Evolutionary conservation across 23 red algal genomes (phyloP), one percentile per base, ranked within the genome.

Genomic region (Agarophyton chilense): DNA sequence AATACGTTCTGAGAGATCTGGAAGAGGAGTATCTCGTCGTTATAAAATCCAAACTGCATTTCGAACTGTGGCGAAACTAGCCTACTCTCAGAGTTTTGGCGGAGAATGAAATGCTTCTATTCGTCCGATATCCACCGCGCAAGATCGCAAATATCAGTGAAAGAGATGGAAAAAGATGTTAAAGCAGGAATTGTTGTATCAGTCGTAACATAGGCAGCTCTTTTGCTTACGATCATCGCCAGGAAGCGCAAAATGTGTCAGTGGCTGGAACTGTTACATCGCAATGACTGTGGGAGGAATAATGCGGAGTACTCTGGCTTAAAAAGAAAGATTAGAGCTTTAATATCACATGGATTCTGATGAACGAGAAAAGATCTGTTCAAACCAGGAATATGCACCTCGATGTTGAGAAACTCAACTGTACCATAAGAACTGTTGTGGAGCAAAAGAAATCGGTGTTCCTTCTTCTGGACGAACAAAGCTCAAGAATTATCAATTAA

Each of bases 31-130:
- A 78, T 78, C 74, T 46, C 17, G 74, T 44, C 16, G 1, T 78
- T 78, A 4, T 13, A 17, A 1, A 46, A 78, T 50, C 74, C 74
- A 1, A n/a, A 33, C 26, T 6, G 74, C 2, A 33, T 78, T 10
- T 78, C 45, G 74, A 78, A 78, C 46, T 78, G 6, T 25, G 74
- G 55, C 47, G 74, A 78, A 55, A 54, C 74, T 9, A 33, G n/a
- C 6, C 22, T 78, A 6, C 33, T 57, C 13, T 25, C 49, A 33
- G 46, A 53, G n/a, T 55, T 32, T 29, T 19, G 74, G 0, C 29
- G 39, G 47, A 50, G 31, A 19, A 47, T 55, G 6, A 54, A 36
- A 26, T 78, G 74, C 26, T 78, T 32, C 47, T 32, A 10, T 39
- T 5, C 74, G 1, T 78, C 74, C 1, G 31, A 57, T 50, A 33